Evolutionary conservation across 495 filamentous ascomycete genomes (phyloP).

Genomic region (Hyaloscypha bicolor): DNA sequence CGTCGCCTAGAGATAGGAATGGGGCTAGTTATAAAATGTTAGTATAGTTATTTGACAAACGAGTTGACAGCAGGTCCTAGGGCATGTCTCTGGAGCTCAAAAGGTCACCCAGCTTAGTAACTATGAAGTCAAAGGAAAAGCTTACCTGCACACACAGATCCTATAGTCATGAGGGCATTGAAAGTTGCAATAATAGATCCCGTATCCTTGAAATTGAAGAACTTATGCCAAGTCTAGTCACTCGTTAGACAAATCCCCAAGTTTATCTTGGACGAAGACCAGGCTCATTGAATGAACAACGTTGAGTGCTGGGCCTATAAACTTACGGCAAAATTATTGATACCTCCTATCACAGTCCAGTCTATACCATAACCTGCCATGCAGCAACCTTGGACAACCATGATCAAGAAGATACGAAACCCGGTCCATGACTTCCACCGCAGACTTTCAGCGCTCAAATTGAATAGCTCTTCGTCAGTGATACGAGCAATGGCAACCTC

Average conservation of each 20-base stretch:
- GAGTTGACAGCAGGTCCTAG: no score
- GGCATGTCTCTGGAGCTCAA: no score
- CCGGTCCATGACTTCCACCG: slow-evolving; percentile 39
- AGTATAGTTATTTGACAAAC: no score
- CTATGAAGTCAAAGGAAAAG: neutral
- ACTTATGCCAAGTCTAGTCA: slow-evolving; percentile 33
- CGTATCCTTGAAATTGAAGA: slow-evolving; percentile 33
- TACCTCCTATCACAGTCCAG: slow-evolving; percentile 45
- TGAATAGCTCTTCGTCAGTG: slow-evolving; percentile 44
- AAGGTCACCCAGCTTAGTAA: no score
- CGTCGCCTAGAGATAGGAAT: slow-evolving; percentile 42
- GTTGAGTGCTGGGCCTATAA: no score
- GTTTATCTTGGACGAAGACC: no score
- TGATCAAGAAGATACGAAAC: slow-evolving; percentile 39
- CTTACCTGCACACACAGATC: slow-evolving; percentile 31
- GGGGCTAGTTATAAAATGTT: slow-evolving; percentile 33
- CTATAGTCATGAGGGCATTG: slow-evolving; percentile 45
- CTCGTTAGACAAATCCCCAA: no score
- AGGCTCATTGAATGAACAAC: no score
- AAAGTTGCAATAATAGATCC: slow-evolving; percentile 40
- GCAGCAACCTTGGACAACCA: slow-evolving; percentile 46
- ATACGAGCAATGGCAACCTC: slow-evolving; percentile 41
- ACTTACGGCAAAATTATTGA: slow-evolving; percentile 27
- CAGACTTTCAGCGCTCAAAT: slow-evolving; percentile 38
- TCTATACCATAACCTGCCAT: slow-evolving; percentile 47